phyloP scores from a whole-genome alignment of 805 yeast genomes.

The Sugiyamaella mastotermitis region DNA sequence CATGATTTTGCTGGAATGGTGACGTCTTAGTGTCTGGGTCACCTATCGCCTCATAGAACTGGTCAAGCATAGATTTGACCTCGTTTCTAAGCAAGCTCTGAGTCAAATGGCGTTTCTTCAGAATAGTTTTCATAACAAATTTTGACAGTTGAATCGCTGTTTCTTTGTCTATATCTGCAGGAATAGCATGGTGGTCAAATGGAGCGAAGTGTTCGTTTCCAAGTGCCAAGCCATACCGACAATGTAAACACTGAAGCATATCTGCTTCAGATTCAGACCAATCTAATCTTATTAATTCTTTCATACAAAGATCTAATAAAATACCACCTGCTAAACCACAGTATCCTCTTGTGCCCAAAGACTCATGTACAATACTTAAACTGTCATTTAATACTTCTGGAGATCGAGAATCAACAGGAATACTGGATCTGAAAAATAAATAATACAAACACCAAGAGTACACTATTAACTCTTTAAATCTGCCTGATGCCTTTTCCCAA shows the following conservation, averaged over 20 bases:
- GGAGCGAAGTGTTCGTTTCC: conserved; percentile 57
- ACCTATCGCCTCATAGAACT: conserved; percentile 63
- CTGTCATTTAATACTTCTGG: conserved; percentile 36
- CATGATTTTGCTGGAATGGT: conserved; percentile 32
- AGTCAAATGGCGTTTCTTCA: conserved; percentile 53
- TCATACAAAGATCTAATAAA: conserved; percentile 57
- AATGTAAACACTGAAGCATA: conserved; percentile 68
- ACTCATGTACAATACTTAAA: conserved; percentile 60
- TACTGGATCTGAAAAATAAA: conserved; percentile 32
- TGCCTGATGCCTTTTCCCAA: conserved; percentile 26
- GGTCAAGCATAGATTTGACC: conserved; percentile 65
- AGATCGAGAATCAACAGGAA: conserved; percentile 17
- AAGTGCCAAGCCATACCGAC: conserved; percentile 67
- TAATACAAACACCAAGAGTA: conserved; percentile 33
- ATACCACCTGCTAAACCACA: conserved; percentile 63
- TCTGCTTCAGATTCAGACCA: conserved; percentile 53
- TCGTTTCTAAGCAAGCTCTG: conserved; percentile 60
- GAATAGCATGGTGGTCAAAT: conserved; percentile 53
- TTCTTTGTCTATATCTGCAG: conserved; percentile 32
- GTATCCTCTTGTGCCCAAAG: conserved; percentile 60
- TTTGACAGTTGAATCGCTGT: conserved; percentile 38
- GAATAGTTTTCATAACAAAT: conserved; percentile 51
- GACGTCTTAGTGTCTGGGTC: conserved; percentile 38
- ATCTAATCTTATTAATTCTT: conserved; percentile 40
- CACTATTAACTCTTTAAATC: conserved; percentile 28